A percentile compares a stretch with the other conserved stretches of the same genome.
These are phyloP conservation scores for Artomyces pyxidatus DNA, from an alignment of 768 basidiomycete genomes.

Conservation along the genomic window DNA sequence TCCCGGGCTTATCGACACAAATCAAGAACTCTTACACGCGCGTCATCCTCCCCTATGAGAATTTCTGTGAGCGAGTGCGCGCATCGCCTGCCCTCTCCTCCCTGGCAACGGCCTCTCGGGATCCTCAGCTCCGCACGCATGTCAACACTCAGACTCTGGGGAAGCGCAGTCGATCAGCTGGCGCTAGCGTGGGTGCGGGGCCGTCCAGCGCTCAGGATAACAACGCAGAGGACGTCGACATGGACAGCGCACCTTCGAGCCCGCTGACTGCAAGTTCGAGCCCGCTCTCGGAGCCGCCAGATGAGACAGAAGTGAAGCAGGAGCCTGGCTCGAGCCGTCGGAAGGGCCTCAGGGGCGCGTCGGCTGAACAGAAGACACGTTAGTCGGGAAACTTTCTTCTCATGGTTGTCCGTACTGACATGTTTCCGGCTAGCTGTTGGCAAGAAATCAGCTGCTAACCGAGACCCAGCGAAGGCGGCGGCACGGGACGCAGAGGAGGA, in stretches of 20 bases:
- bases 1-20: slow-evolving; percentile 77
- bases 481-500: slow-evolving; percentile 11
- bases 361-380: slow-evolving; percentile 38
- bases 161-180: background rate
- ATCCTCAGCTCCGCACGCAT: slow-evolving; percentile 38
- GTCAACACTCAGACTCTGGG: slow-evolving; percentile 40
- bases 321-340: slow-evolving; percentile 41
- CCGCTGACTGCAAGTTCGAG: slow-evolving; percentile 75
- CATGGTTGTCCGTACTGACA: background rate
- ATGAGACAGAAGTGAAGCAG: slow-evolving; percentile 61
- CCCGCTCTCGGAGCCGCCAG: slow-evolving; percentile 71
- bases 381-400: slow-evolving; percentile 4
- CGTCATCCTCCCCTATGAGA: slow-evolving; percentile 94
- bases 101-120: slow-evolving; percentile 12
- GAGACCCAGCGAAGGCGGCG: slow-evolving; percentile 3
- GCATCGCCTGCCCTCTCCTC: slow-evolving; percentile 46
- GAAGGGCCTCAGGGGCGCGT: slow-evolving; percentile 42
- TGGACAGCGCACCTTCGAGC: slow-evolving; percentile 56
- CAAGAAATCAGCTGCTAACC: slow-evolving; percentile 13
- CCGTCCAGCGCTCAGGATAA: slow-evolving; percentile 21
- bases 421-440: slow-evolving; percentile 1
- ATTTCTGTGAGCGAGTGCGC: slow-evolving; percentile 72
- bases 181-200: background rate
- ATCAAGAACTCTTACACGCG: slow-evolving; percentile 85
- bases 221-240: slow-evolving; percentile 23